Evolutionary conservation across 176 grass and related monocot species (phyloP).

Genomic region (Panicum miliaceum): DNA sequence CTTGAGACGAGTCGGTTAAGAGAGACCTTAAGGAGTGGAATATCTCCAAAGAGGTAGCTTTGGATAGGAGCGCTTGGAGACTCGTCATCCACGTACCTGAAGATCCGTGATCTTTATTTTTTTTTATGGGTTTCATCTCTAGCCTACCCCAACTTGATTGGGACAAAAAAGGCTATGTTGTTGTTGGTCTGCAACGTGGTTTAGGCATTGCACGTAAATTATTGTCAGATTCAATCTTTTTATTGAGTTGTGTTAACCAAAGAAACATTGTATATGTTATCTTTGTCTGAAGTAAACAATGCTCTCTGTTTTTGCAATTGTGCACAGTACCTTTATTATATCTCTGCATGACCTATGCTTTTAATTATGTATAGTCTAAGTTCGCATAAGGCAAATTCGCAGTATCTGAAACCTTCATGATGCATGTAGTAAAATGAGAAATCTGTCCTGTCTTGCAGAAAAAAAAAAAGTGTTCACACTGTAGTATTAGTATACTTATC

Average conservation of each 20-base stretch:
- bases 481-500: not conserved
- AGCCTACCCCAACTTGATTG: too few relatives aligned
- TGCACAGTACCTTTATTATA: not conserved
- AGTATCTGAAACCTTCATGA: not conserved
- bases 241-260: not conserved
- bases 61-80: too few relatives aligned
- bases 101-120: too few relatives aligned
- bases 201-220: not conserved
- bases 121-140: too few relatives aligned
- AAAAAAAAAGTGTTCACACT: not conserved
- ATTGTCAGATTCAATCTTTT: not conserved
- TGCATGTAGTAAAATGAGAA: not conserved
- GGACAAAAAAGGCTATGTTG: too few relatives aligned
- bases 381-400: not conserved
- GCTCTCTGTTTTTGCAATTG: not conserved
- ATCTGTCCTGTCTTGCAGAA: not conserved
- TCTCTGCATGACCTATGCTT: constrained; percentile 2
- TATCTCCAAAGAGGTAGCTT: too few relatives aligned
- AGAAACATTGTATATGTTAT: not conserved
- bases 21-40: too few relatives aligned
- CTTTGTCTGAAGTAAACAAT: not conserved
- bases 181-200: not conserved
- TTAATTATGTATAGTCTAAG: not conserved
- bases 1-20: too few relatives aligned
- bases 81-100: too few relatives aligned